Evolutionary conservation across 495 filamentous ascomycete genomes (phyloP), one percentile per base, ranked within the genome.

Genomic region (Coniosporium apollinis): DNA sequence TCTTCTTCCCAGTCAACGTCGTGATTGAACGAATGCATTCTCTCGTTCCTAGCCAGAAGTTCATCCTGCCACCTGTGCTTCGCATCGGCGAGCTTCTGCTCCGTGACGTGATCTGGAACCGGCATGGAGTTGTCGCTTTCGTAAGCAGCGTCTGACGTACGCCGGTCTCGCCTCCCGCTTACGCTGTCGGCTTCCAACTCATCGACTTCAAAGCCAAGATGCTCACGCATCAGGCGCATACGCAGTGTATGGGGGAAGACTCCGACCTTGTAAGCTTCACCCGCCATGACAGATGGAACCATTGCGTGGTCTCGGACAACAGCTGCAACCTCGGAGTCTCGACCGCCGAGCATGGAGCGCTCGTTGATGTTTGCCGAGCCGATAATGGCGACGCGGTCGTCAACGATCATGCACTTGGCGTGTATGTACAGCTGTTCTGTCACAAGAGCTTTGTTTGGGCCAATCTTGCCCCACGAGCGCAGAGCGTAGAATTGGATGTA

Each of bases 321-420:
- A 4, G 87, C 74, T 3, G 91, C 91, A 34, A 82, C 77, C 52
- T 99, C 89, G 1, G 84, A 93, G 55, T 99, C 89, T 42, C 91
- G 67, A 13, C 70, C 72, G 22, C 89, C 89, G 15, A 93, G 51
- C 84, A 99, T 87, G 9, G 86, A 94, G 19, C 89, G 79, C 52
- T 99, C 89, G 49, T 99, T 99, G 62, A 99, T 99, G 51, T 99
- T 99, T 19, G 89, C 91, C 25, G 86, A 94, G 13, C 89, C 89
- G 48, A 99, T 99, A 37, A 99, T 77, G 16, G 76, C 87, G 44
- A 85, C 72, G 21, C 86, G 70, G 48, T 99, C 89, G 55, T 99
- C 89, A 3, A 94, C 89, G 38, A 99, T 69, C 71, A 96, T 94
- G 45, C 76, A 84, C 50, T 99, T 99, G 30, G 89, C 89, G 45